These are phyloP conservation scores for Nicotiana benthamiana DNA, from an alignment of 257 asterid genomes.

Conservation along the genomic window DNA sequence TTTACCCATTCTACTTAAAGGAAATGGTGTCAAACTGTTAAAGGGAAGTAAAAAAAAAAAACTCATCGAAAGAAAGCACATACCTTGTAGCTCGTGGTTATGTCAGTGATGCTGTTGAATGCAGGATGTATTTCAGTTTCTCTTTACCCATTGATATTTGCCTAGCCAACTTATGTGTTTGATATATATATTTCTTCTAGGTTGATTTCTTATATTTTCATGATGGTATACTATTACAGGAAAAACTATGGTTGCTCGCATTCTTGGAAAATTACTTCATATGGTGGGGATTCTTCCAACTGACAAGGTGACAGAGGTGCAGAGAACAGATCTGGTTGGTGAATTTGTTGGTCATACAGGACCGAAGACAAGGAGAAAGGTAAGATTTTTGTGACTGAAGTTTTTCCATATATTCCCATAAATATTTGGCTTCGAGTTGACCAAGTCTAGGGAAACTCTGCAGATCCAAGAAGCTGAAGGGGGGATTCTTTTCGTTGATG, in stretches of 20 bases:
- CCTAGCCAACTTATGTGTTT: neutral
- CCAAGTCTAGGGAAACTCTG: constrained; percentile 6
- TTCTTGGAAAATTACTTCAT: constrained; percentile 72
- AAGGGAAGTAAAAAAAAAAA: neutral
- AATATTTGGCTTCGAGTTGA: neutral
- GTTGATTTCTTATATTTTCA: neutral
- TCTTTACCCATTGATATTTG: neutral
- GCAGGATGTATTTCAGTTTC: neutral
- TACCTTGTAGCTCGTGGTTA: neutral
- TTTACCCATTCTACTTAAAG: neutral
- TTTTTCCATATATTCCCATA: neutral
- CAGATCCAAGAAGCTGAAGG: constrained; percentile 91
- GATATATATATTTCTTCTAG: neutral
- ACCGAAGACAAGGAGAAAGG: constrained; percentile 78
- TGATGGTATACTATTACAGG: constrained; percentile 32
- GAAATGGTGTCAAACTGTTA: neutral
- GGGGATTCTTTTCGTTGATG: constrained; percentile 89
- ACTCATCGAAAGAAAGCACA: neutral
- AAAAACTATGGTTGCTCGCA: constrained; percentile 83
- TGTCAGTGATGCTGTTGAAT: neutral
- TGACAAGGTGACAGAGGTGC: constrained; percentile 83
- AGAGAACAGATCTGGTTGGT: constrained; percentile 87
- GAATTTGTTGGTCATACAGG: constrained; percentile 85
- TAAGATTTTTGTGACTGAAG: constrained; percentile 2
- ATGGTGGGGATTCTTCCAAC: constrained; percentile 84